Conservation (phyloP, 192 early-diverging fungal species). For the Linnemannia exigua region DNA sequence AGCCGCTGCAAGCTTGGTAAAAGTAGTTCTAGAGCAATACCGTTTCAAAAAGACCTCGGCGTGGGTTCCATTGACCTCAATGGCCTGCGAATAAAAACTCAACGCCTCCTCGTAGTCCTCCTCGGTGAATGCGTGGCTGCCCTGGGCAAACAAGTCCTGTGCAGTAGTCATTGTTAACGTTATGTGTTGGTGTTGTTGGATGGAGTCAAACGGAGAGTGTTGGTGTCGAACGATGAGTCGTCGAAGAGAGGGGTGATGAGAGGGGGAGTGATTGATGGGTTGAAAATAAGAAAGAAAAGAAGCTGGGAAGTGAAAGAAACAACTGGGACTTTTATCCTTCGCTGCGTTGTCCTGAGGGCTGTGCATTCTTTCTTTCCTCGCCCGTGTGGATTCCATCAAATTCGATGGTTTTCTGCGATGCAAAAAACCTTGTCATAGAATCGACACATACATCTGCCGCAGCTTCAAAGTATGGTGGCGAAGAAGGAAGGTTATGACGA, state of each 20-base stretch:
- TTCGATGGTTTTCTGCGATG: not conserved
- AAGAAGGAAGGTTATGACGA: not conserved
- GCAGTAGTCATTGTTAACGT: slow-evolving; percentile 33
- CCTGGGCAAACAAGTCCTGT: slow-evolving; percentile 59
- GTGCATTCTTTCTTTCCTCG: not conserved
- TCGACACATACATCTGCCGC: not conserved
- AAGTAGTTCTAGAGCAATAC: slow-evolving; percentile 29
- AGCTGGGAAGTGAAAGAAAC: not conserved
- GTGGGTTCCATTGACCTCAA: slow-evolving; percentile 70
- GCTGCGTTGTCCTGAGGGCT: not conserved
- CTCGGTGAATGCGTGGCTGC: slow-evolving; percentile 83
- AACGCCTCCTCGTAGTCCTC: slow-evolving; percentile 85
- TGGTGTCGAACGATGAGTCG: too few relatives aligned
- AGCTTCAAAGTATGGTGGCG: not conserved
- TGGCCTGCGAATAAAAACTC: slow-evolving; percentile 75
- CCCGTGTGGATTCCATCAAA: not conserved
- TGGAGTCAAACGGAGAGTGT: too few relatives aligned
- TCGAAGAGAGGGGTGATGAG: not conserved
- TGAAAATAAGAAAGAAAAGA: not conserved
- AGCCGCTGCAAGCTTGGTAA: not conserved
- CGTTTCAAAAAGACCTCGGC: slow-evolving; percentile 77
- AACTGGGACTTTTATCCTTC: too few relatives aligned
- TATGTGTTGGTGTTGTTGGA: not conserved
- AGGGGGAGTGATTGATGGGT: not conserved
- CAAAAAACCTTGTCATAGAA: not conserved